These are phyloP conservation scores for Acanthamoeba culbertsoni DNA, from an alignment of 208 protist species.

Conservation along the genomic window DNA sequence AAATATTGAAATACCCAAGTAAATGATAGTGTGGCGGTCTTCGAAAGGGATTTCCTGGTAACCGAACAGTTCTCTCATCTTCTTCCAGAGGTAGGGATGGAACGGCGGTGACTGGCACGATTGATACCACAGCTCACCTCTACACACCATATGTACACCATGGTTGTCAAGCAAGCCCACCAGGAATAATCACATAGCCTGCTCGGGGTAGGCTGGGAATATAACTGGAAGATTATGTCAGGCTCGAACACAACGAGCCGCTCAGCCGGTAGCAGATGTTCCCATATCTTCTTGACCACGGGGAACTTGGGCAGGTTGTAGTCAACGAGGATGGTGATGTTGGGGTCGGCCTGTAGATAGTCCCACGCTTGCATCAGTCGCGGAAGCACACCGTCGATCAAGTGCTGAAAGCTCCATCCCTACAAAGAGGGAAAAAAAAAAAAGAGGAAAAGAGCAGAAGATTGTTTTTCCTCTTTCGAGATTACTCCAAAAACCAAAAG, in stretches of 20 bases:
- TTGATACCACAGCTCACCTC: not conserved
- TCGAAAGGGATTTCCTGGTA: not conserved
- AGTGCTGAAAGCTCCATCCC: slow-evolving; percentile 20
- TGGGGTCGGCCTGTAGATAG: not conserved
- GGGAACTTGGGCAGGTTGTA: not conserved
- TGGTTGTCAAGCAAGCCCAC: not conserved
- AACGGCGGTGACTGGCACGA: slow-evolving; percentile 20
- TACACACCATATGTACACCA: not conserved
- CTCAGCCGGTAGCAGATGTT: not conserved
- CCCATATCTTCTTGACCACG: not conserved
- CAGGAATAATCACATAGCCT: no score
- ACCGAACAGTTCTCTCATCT: not conserved
- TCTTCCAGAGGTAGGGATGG: slow-evolving; percentile 8
- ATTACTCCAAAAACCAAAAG: not conserved
- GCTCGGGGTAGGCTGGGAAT: not conserved
- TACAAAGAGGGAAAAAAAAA: not conserved
- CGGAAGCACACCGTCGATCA: slow-evolving; percentile 19
- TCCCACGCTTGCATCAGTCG: slow-evolving; percentile 10
- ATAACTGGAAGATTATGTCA: not conserved
- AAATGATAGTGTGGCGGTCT: not conserved
- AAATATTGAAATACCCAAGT: not conserved
- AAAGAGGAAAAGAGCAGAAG: not conserved
- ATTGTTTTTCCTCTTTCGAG: not conserved
- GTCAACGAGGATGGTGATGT: not conserved
- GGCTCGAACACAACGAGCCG: not conserved